phyloP scores from a whole-genome alignment of 371 early-diverging fungal genomes.

The Mucor circinelloides region DNA sequence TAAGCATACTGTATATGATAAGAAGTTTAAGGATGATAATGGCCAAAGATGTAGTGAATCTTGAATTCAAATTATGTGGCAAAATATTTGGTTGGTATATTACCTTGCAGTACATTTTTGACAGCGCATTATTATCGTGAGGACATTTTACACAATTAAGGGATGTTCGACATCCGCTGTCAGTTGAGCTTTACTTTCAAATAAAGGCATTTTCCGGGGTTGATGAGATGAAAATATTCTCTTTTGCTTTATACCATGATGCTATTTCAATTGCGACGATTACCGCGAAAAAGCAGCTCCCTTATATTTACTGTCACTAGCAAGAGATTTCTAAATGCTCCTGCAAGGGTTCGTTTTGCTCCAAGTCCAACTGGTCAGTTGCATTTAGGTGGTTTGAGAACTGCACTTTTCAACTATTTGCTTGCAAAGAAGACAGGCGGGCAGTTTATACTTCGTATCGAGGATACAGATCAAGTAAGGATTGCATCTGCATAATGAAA shows the following conservation, averaged over 20 bases:
- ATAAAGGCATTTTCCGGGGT: conserved; percentile 3
- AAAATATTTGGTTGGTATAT: no score
- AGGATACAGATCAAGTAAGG: conserved; percentile 89
- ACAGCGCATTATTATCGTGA: not conserved
- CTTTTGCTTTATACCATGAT: not conserved
- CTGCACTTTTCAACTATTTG: conserved; percentile 91
- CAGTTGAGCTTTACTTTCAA: not conserved
- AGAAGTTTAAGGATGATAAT: no score
- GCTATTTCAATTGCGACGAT: not conserved
- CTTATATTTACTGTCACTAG: not conserved
- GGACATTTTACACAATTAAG: not conserved
- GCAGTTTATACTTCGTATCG: conserved; percentile 86
- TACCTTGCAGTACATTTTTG: not conserved
- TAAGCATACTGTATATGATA: no score
- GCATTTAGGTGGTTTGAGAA: conserved; percentile 93
- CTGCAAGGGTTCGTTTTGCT: conserved; percentile 88
- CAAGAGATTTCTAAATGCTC: conserved; percentile 12
- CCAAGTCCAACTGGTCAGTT: conserved; percentile 94
- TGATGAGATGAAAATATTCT: not conserved
- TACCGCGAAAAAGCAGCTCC: not conserved
- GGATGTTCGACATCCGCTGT: not conserved
- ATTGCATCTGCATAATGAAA: not conserved
- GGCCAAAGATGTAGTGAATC: no score
- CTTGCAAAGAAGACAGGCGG: conserved; percentile 78
- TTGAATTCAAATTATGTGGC: no score